Evolutionary conservation across 805 yeast species (phyloP).

Genomic region (Starmerella vaccinii): DNA sequence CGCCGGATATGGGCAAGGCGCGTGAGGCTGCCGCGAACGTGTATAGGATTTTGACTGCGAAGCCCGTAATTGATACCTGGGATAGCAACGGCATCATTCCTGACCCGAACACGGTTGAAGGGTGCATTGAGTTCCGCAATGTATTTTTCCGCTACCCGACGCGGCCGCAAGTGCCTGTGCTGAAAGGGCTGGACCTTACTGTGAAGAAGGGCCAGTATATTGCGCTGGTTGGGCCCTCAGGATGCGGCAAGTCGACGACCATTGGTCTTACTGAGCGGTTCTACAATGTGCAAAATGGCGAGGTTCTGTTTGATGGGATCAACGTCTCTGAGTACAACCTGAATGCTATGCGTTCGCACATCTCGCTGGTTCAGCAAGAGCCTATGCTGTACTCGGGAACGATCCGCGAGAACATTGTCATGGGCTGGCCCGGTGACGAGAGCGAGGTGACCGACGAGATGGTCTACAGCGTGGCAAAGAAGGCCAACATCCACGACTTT

Average conservation of each 20-base stretch:
- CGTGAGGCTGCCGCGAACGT: conserved; percentile 32
- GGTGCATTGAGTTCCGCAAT: conserved; percentile 45
- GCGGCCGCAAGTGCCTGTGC: conserved; percentile 41
- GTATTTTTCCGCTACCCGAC: conserved; percentile 60
- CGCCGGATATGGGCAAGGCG: conserved; percentile 39
- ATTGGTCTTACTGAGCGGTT: conserved; percentile 43
- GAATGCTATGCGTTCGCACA: conserved; percentile 39
- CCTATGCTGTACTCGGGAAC: conserved; percentile 49
- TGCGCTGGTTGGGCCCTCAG: conserved; percentile 60
- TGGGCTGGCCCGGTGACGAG: conserved; percentile 35
- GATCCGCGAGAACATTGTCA: conserved; percentile 45
- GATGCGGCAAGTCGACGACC: conserved; percentile 53
- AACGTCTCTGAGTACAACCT: conserved; percentile 42
- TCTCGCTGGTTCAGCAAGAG: conserved; percentile 56
- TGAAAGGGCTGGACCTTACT: conserved; percentile 41
- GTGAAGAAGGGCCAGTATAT: conserved; percentile 45
- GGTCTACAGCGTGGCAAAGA: conserved; percentile 38
- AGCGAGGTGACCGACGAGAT: conserved; percentile 34
- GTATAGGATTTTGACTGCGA: conserved; percentile 28
- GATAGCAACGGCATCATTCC: conserved; percentile 27
- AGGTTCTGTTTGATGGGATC: conserved; percentile 43
- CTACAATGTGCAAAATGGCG: conserved; percentile 42
- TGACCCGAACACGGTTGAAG: conserved; percentile 32
- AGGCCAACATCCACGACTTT: conserved; percentile 51
- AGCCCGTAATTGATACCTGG: conserved; percentile 32